A percentile compares a stretch with the other conserved stretches of the same genome.
Evolutionary conservation across 805 yeast genomes (phyloP).

Genomic region (Jamesozyma gamospora): DNA sequence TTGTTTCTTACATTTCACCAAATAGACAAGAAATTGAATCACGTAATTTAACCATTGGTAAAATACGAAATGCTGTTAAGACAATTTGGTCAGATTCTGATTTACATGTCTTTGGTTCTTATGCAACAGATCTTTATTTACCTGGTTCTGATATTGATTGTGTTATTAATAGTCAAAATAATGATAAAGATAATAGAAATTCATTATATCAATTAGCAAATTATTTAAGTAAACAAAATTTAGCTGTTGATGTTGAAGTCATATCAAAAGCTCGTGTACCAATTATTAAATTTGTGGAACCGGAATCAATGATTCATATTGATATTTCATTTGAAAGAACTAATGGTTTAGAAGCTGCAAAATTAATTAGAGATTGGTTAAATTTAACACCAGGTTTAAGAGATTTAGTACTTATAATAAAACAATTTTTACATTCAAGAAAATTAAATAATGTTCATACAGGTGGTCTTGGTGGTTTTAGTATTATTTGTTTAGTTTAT

Average conservation of each 20-base stretch:
- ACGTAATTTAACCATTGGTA: conserved; percentile 56
- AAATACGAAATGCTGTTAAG: conserved; percentile 43
- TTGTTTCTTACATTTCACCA: conserved; percentile 79
- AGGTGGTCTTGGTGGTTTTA: conserved; percentile 92
- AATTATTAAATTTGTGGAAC: conserved; percentile 81
- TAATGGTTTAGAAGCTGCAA: conserved; percentile 78
- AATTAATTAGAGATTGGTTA: conserved; percentile 66
- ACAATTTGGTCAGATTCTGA: conserved; percentile 70
- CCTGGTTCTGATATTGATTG: conserved; percentile 96
- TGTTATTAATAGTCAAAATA: conserved; percentile 61
- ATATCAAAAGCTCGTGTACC: conserved; percentile 90
- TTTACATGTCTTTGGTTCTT: conserved; percentile 84
- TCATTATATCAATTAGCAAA: conserved; percentile 65
- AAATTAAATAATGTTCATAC: conserved; percentile 75
- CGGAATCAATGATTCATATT: conserved; percentile 56
- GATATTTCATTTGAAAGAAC: conserved; percentile 85
- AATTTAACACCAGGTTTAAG: conserved; percentile 65
- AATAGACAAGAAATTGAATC: conserved; percentile 57
- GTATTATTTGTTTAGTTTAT: conserved; percentile 79
- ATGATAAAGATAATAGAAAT: conserved; percentile 52
- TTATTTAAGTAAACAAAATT: conserved; percentile 45
- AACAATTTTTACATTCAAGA: conserved; percentile 75
- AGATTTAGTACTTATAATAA: conserved; percentile 70
- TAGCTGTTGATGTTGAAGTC: conserved; percentile 71
- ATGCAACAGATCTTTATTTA: conserved; percentile 82